These are phyloP conservation scores for Silene noctiflora DNA, from an alignment of 179 eudicot species.

Conservation along the genomic window DNA sequence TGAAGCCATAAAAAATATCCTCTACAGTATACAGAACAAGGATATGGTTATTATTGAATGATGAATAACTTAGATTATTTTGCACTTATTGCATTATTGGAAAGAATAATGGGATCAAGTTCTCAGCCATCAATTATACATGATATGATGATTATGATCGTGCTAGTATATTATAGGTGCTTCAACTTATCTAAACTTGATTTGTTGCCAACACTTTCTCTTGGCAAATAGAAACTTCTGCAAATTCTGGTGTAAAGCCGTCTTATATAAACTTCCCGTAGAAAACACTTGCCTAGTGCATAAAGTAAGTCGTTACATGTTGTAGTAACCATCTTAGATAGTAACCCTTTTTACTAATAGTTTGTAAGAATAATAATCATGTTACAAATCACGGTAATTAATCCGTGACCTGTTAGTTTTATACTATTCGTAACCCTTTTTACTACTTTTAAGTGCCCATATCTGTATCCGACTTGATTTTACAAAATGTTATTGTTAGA, in stretches of 20 bases:
- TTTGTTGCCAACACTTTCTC: constrained; percentile 20
- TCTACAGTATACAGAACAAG: constrained; percentile 9
- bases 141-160: not conserved
- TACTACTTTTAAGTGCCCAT: not conserved
- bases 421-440: too few species aligned
- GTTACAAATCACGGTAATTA: too few species aligned
- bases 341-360: not conserved
- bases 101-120: constrained; percentile 25
- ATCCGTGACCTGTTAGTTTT: too few species aligned
- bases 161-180: constrained; percentile 26
- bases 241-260: not conserved
- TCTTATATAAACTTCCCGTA: not conserved
- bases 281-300: not conserved
- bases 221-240: constrained; percentile 16
- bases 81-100: constrained; percentile 20
- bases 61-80: constrained; percentile 3
- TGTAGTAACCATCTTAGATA: too few species aligned
- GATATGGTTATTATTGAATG: constrained; percentile 16
- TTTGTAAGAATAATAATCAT: not conserved
- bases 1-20: not conserved
- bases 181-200: constrained; percentile 28
- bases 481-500: too few species aligned
- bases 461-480: too few species aligned
- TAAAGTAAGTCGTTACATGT: too few species aligned
- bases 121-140: constrained; percentile 19